phyloP scores from a whole-genome alignment of 73 alveolate species.

The Stentor coeruleus region DNA sequence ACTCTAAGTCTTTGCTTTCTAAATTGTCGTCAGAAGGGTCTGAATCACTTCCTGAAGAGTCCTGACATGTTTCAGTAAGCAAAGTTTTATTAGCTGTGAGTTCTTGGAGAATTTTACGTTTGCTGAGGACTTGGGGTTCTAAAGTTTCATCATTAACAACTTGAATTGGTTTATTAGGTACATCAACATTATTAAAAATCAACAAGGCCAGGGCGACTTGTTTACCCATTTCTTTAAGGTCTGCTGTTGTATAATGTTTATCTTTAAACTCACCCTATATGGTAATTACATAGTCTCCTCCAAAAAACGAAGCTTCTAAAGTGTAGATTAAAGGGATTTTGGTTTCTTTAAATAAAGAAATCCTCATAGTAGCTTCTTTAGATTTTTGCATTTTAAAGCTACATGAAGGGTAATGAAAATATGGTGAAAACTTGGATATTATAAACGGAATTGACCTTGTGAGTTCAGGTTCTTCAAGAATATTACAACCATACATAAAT shows the following conservation, averaged over 20 bases:
- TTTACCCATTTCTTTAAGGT: slow-evolving; percentile 73
- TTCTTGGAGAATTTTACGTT: neutral
- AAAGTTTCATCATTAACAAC: neutral
- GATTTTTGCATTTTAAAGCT: slow-evolving; percentile 71
- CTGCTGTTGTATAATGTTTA: slow-evolving; percentile 70
- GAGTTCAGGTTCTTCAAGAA: neutral
- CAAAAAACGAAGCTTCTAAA: slow-evolving; percentile 82
- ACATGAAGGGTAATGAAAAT: slow-evolving; percentile 48
- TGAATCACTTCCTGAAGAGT: slow-evolving; percentile 74
- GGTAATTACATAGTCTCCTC: slow-evolving; percentile 63
- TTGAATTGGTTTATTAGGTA: too few species aligned
- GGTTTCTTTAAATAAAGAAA: slow-evolving; percentile 67
- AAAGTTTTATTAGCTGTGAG: neutral
- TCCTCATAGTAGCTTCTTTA: slow-evolving; percentile 78
- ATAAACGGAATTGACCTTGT: slow-evolving; percentile 59
- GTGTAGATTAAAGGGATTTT: slow-evolving; percentile 68
- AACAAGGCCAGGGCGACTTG: slow-evolving; percentile 56
- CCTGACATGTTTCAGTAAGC: slow-evolving; percentile 42
- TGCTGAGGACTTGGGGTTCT: neutral
- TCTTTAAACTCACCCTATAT: slow-evolving; percentile 62
- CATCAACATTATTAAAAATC: slow-evolving; percentile 55
- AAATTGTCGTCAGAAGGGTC: slow-evolving; percentile 86
- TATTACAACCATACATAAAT: slow-evolving; percentile 24
- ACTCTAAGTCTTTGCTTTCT: slow-evolving; percentile 56
- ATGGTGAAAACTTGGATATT: slow-evolving; percentile 52